Evolutionary conservation across 257 asterid species (phyloP), one percentile per base, ranked within the genome.

Genomic region (Forsythia suspensa): DNA sequence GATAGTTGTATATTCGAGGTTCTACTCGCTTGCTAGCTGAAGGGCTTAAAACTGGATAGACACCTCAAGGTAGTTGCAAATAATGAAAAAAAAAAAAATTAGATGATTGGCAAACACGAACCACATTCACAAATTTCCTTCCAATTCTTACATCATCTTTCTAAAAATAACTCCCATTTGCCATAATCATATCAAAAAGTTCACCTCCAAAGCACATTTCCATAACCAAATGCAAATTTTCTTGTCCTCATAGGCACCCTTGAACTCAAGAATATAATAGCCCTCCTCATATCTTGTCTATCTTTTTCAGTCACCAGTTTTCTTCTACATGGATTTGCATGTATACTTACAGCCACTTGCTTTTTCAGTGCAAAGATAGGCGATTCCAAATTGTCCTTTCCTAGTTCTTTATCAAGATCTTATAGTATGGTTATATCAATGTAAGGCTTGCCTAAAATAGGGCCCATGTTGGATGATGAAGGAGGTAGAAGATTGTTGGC

Each of bases 201-300:
- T 90, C 95, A 0, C 92, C 92, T 5, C 95, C 95, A 2, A 79
- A 78, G 78, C 95, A 90, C 70, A 90, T 24, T 80, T 90, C 95
- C 95, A 90, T 88, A 1, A 90, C 92, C 80, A 90, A 76, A 71
- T 90, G 83, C 71, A 90, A 77, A 51, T 72, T 41, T 67, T 52
- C 20, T 3, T 74, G 18, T 90, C 95, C 85, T 90, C 95, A 3
- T 90, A 84, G 4, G 91, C 92, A 44, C 95, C 95, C 39, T 76
- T 87, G 39, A 90, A 88, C 85, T 87, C 92, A 16, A 90, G 91
- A 5, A 90, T 87, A 51, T 78, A 46, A 90, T 85, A 59, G 88
- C 95, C 46, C 90, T 78, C n/a, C 78, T 51, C 1, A 89, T 89
- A 20, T 87, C 89, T 6, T 78, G 76, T 0, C 84, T 71, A 48